These are phyloP conservation scores for Diaporthe vexans DNA, from an alignment of 2,329 filamentous ascomycete genomes.

Conservation along the genomic window DNA sequence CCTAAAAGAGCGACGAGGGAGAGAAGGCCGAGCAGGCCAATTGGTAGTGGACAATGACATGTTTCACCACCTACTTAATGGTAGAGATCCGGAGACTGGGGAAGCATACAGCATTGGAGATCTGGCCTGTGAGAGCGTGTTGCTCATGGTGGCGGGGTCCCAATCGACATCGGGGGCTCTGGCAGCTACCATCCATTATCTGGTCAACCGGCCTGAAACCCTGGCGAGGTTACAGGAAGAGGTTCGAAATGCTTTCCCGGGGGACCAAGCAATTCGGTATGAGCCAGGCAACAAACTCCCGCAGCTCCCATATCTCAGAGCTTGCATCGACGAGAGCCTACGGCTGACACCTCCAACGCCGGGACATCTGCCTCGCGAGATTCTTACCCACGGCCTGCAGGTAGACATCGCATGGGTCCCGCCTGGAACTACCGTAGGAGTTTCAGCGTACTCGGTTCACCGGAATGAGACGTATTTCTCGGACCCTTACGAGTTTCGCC, in stretches of 20 bases:
- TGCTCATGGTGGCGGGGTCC: conserved; percentile 4
- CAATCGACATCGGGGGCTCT: conserved; percentile 1
- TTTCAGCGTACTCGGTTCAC: not conserved
- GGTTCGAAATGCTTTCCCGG: conserved; percentile 1
- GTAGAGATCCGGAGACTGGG: conserved; percentile 8
- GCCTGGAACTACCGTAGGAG: not conserved
- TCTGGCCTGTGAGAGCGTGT: conserved; percentile 11
- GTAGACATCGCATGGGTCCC: conserved; percentile 5
- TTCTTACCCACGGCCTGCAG: not conserved
- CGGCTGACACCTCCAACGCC: conserved; percentile 4
- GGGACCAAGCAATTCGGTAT: not conserved
- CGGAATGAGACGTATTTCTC: conserved; percentile 1
- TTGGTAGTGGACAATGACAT: not conserved
- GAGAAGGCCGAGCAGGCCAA: not conserved
- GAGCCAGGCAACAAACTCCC: not conserved
- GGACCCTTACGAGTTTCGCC: not conserved
- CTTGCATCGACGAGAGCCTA: not conserved
- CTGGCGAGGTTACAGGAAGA: conserved; percentile 4
- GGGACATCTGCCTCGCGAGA: conserved; percentile 7
- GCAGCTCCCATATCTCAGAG: not conserved
- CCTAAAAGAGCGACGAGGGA: not conserved
- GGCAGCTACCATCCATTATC: not conserved
- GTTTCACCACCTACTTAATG: conserved; percentile 1
- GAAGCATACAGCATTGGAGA: not conserved
- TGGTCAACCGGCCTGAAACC: not conserved